phyloP scores from a whole-genome alignment of 805 yeast species.

The Pichia deserticola region DNA sequence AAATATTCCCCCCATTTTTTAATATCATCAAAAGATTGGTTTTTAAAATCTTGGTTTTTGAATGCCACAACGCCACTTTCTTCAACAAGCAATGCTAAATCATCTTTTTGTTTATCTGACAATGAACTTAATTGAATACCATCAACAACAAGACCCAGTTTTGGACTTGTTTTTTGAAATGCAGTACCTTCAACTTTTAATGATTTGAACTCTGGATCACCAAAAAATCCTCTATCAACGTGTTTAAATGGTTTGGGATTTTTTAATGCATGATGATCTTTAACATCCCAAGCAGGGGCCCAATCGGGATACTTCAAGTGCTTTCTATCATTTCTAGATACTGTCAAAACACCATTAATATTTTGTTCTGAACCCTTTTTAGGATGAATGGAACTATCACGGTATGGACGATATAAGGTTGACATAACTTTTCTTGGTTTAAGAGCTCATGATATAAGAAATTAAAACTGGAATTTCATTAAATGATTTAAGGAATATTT shows the following conservation, averaged over 20 bases:
- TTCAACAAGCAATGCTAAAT: conserved; percentile 61
- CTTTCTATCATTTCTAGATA: conserved; percentile 3
- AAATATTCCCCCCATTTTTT: conserved; percentile 53
- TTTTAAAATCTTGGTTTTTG: conserved; percentile 58
- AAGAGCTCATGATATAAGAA: too few relatives aligned
- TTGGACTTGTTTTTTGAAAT: conserved; percentile 50
- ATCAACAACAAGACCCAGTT: conserved; percentile 56
- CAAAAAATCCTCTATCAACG: conserved; percentile 55
- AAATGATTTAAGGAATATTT: too few relatives aligned
- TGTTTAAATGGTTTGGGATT: conserved; percentile 49
- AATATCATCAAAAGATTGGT: conserved; percentile 41
- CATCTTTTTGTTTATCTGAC: conserved; percentile 51
- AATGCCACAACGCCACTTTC: conserved; percentile 64
- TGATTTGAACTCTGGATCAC: conserved; percentile 41
- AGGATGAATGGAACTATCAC: not conserved
- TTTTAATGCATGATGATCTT: conserved; percentile 3
- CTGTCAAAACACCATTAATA: conserved; percentile 8
- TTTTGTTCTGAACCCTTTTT: not conserved
- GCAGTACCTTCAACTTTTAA: conserved; percentile 16
- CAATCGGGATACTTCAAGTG: conserved; percentile 6
- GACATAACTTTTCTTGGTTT: not conserved
- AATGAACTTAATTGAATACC: conserved; percentile 55
- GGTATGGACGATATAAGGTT: not conserved
- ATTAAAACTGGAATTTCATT: too few relatives aligned
- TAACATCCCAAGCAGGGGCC: conserved; percentile 12